phyloP scores from a whole-genome alignment of 2,329 filamentous ascomycete species.

The Calonectria pauciramosa region DNA sequence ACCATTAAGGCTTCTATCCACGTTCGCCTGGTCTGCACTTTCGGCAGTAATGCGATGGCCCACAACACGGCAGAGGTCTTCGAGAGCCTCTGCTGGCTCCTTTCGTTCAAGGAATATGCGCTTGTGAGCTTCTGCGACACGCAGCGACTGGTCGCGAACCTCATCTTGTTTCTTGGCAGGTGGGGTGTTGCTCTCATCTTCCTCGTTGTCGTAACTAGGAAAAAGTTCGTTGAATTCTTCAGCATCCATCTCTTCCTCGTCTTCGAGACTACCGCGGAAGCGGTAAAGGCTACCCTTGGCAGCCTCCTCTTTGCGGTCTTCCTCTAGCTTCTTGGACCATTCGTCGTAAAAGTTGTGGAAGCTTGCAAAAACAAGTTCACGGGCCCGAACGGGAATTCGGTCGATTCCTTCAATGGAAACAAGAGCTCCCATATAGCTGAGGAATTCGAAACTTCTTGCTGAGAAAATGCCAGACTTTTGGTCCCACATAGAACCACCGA shows the following conservation, averaged over 20 bases:
- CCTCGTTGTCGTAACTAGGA: slow-evolving; percentile 77
- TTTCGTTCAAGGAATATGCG: slow-evolving; percentile 63
- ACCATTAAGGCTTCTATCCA: slow-evolving; percentile 58
- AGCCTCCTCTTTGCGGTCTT: slow-evolving; percentile 82
- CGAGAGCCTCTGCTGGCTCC: slow-evolving; percentile 58
- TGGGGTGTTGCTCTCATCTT: slow-evolving; percentile 50
- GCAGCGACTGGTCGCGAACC: slow-evolving; percentile 70
- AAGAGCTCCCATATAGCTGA: slow-evolving; percentile 51
- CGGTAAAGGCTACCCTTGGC: slow-evolving; percentile 84
- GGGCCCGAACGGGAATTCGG: slow-evolving; percentile 56
- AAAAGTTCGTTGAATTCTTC: slow-evolving; percentile 86
- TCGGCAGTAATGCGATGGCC: slow-evolving; percentile 55
- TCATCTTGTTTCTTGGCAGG: slow-evolving; percentile 52
- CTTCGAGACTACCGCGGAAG: slow-evolving; percentile 83
- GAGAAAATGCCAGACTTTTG: slow-evolving; percentile 35
- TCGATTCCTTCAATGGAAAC: slow-evolving; percentile 63
- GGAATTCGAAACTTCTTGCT: slow-evolving; percentile 58
- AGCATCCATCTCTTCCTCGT: slow-evolving; percentile 80
- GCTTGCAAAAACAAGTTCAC: slow-evolving; percentile 72
- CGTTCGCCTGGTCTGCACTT: slow-evolving; percentile 41
- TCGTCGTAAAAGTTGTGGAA: slow-evolving; percentile 82
- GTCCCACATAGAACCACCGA: slow-evolving; percentile 61
- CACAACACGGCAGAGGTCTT: slow-evolving; percentile 58
- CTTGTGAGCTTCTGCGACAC: slow-evolving; percentile 72
- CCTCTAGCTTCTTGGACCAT: slow-evolving; percentile 83